Conservation (phyloP, 2,329 filamentous ascomycete species). For the Cercospora zeae-maydis region DNA sequence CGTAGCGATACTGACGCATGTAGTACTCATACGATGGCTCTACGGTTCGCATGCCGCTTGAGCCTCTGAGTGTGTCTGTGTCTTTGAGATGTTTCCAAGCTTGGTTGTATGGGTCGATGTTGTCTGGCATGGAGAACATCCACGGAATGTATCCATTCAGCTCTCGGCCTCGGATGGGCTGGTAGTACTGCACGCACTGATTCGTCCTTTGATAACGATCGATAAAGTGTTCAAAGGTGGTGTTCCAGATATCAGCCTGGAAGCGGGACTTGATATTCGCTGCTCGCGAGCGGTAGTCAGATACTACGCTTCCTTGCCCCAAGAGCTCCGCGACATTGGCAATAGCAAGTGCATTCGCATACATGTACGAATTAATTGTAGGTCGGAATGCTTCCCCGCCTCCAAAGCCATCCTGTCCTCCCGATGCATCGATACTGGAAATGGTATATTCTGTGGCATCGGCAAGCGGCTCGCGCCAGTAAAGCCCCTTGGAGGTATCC, state of each 20-base stretch:
- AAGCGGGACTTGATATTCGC: constrained; percentile 38
- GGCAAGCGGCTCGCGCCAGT: constrained; percentile 43
- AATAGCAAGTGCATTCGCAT: constrained; percentile 44
- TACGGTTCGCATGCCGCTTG: constrained; percentile 42
- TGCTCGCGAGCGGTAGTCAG: constrained; percentile 30
- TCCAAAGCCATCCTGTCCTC: constrained; percentile 41
- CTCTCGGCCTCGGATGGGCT: constrained; percentile 44
- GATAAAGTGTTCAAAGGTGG: constrained; percentile 45
- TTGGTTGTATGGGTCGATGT: constrained; percentile 37
- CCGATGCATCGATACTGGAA: constrained; percentile 43
- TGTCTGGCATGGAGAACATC: constrained; percentile 44
- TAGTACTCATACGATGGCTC: constrained; percentile 47
- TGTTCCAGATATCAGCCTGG: constrained; percentile 45
- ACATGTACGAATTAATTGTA: constrained; percentile 46
- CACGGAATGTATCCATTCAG: constrained; percentile 45
- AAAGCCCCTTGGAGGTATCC: constrained; percentile 41
- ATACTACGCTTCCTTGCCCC: constrained; percentile 24
- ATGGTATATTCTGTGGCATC: constrained; percentile 49
- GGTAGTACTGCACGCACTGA: constrained; percentile 40
- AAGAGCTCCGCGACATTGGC: constrained; percentile 39
- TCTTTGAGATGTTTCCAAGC: constrained; percentile 41
- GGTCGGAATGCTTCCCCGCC: constrained; percentile 44
- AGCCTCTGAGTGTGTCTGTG: constrained; percentile 35
- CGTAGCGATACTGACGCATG: constrained; percentile 45
- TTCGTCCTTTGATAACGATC: constrained; percentile 43